Percentiles rank a stretch among this genome's conserved stretches.
phyloP scores from a whole-genome alignment of 2,329 filamentous ascomycete species.

The Fusarium haematococcum region DNA sequence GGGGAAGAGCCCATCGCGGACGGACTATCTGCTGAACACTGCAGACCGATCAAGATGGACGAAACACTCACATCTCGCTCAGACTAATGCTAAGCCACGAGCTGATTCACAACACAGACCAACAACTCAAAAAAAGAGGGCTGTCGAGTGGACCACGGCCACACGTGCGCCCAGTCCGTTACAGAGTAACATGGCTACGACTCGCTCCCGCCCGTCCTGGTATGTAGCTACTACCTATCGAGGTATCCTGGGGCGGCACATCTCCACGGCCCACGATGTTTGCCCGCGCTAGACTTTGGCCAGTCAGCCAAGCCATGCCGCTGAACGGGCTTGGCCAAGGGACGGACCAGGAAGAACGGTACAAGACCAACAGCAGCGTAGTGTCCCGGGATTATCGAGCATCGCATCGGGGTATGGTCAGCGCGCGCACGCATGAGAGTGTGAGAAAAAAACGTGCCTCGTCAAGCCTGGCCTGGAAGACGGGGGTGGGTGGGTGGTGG shows the following conservation, averaged over 20 bases:
- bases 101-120: constrained; percentile 20
- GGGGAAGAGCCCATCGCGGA: background rate
- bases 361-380: constrained; percentile 16
- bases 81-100: constrained; percentile 2
- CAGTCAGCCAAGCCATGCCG: constrained; percentile 31
- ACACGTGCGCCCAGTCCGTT: constrained; percentile 23
- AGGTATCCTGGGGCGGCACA: constrained; percentile 10
- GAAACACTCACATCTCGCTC: constrained; percentile 10
- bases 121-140: constrained; percentile 15
- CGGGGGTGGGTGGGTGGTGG: constrained; percentile 17
- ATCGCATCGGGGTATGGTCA: constrained; percentile 13
- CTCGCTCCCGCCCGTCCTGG: constrained; percentile 11
- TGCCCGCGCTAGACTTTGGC: constrained; percentile 35
- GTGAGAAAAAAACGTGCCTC: constrained; percentile 18
- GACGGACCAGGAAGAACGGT: constrained; percentile 25
- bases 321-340: constrained; percentile 28
- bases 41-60: constrained; percentile 21
- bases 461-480: background rate
- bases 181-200: constrained; percentile 22
- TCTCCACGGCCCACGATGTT: constrained; percentile 32
- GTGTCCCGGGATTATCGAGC: constrained; percentile 13
- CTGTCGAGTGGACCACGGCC: constrained; percentile 16
- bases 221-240: constrained; percentile 3
- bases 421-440: background rate
- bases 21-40: constrained; percentile 16